Evolutionary conservation across 805 yeast species (phyloP).

Genomic region (Wickerhamomyces pijperi): DNA sequence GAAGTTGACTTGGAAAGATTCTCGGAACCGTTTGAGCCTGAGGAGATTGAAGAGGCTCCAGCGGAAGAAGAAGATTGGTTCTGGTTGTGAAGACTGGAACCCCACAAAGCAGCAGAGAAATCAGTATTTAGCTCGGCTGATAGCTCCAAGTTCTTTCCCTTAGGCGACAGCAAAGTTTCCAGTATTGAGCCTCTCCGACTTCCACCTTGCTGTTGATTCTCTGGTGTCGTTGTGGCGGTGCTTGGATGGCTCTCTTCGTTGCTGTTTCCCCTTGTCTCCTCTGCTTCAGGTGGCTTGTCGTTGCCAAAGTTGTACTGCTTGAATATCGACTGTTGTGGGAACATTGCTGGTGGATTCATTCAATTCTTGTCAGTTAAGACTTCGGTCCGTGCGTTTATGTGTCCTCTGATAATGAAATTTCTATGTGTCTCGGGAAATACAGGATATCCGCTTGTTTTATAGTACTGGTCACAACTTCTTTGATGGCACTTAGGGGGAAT

Average conservation of each 20-base stretch:
- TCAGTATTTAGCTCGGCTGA: neutral
- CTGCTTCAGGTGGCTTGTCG: neutral
- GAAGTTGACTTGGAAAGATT: neutral
- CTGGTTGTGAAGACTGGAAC: conserved; percentile 1
- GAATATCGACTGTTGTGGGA: too few relatives aligned
- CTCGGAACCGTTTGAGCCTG: neutral
- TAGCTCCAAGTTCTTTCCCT: neutral
- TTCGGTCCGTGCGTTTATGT: too few relatives aligned
- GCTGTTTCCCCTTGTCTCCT: neutral
- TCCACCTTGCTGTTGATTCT: neutral
- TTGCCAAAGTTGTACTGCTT: neutral
- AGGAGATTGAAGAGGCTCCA: neutral
- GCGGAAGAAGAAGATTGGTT: conserved; percentile 1
- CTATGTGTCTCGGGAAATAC: too few relatives aligned
- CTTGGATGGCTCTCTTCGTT: neutral
- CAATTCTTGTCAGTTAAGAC: too few relatives aligned
- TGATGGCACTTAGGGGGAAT: too few relatives aligned
- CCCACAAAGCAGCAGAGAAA: neutral
- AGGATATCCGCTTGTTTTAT: too few relatives aligned
- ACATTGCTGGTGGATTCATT: too few relatives aligned
- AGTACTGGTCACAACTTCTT: too few relatives aligned
- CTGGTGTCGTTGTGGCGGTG: neutral
- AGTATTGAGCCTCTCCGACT: conserved; percentile 1
- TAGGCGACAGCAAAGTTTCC: neutral
- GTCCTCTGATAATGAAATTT: too few relatives aligned